These are phyloP conservation scores for Eutrema japonicum DNA, from an alignment of 345 rosid species.

Conservation along the genomic window DNA sequence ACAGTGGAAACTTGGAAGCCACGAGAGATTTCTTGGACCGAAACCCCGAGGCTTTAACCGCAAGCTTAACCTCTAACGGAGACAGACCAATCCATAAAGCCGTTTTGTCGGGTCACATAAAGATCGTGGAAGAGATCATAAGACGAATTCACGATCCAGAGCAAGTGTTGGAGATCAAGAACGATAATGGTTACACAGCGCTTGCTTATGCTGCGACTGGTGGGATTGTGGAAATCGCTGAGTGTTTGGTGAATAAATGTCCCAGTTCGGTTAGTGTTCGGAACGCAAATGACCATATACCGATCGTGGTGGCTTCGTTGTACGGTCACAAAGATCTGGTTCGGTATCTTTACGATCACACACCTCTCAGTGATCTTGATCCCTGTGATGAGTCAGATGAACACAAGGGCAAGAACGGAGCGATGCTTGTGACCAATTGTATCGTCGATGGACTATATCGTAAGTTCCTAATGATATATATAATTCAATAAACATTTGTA, in stretches of 20 bases:
- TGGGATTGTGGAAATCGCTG: slow-evolving; percentile 62
- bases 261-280: slow-evolving; percentile 49
- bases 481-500: not conserved
- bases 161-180: slow-evolving; percentile 40
- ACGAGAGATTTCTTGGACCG: slow-evolving; percentile 50
- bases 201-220: slow-evolving; percentile 75
- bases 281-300: slow-evolving; percentile 53
- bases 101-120: slow-evolving; percentile 63
- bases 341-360: slow-evolving; percentile 57
- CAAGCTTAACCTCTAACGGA: slow-evolving; percentile 58
- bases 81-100: slow-evolving; percentile 72
- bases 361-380: slow-evolving; percentile 52
- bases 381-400: slow-evolving; percentile 49
- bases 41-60: slow-evolving; percentile 48
- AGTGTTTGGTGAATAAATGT: slow-evolving; percentile 54
- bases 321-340: slow-evolving; percentile 67
- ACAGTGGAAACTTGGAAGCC: slow-evolving; percentile 58
- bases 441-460: slow-evolving; percentile 66
- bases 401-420: slow-evolving; percentile 53
- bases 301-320: slow-evolving; percentile 68
- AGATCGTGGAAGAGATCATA: slow-evolving; percentile 61
- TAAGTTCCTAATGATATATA: slow-evolving; percentile 34
- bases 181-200: slow-evolving; percentile 56
- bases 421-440: slow-evolving; percentile 66
- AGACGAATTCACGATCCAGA: slow-evolving; percentile 30